phyloP scores from a whole-genome alignment of 2,329 filamentous ascomycete species.

The Sporothrix variecibatus region DNA sequence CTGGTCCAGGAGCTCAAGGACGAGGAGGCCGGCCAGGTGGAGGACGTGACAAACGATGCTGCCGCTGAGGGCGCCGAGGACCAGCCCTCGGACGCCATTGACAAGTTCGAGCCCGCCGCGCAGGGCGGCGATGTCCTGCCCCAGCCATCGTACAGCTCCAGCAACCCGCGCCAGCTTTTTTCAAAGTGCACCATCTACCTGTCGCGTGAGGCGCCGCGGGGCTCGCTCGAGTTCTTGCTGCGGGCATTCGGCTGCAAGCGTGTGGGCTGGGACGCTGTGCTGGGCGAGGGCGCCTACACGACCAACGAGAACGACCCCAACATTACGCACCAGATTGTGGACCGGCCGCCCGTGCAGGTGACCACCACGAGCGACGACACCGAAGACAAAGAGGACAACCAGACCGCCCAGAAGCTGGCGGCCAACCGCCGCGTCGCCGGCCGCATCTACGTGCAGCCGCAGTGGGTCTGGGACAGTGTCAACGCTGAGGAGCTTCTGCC shows the following conservation, averaged over 20 bases:
- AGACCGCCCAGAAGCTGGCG: slow-evolving; percentile 60
- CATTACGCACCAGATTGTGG: slow-evolving; percentile 96
- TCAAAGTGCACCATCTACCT: slow-evolving; percentile 88
- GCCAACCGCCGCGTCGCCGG: slow-evolving; percentile 80
- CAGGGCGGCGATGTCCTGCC: slow-evolving; percentile 82
- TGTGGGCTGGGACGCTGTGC: slow-evolving; percentile 88
- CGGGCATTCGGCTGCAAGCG: slow-evolving; percentile 94
- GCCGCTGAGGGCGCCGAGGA: slow-evolving; percentile 50
- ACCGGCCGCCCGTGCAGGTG: slow-evolving; percentile 75
- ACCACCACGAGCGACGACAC: slow-evolving; percentile 48
- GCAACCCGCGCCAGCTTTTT: slow-evolving; percentile 75
- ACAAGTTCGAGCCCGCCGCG: slow-evolving; percentile 86
- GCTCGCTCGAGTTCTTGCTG: slow-evolving; percentile 88
- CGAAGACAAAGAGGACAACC: slow-evolving; percentile 66
- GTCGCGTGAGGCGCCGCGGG: slow-evolving; percentile 88
- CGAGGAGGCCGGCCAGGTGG: slow-evolving; percentile 32
- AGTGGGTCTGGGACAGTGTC: slow-evolving; percentile 98
- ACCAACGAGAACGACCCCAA: slow-evolving; percentile 81
- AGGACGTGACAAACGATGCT: slow-evolving; percentile 44
- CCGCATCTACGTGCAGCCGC: slow-evolving; percentile 89
- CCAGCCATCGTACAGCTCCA: slow-evolving; percentile 70
- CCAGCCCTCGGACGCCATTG: slow-evolving; percentile 64
- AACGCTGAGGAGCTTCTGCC: slow-evolving; percentile 89
- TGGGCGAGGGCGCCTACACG: slow-evolving; percentile 91
- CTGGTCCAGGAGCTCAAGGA: slow-evolving; percentile 67